Percentiles rank a stretch among this genome's conserved stretches.
These are phyloP conservation scores for Podospora appendiculata DNA, from an alignment of 495 filamentous ascomycete genomes.

Conservation along the genomic window DNA sequence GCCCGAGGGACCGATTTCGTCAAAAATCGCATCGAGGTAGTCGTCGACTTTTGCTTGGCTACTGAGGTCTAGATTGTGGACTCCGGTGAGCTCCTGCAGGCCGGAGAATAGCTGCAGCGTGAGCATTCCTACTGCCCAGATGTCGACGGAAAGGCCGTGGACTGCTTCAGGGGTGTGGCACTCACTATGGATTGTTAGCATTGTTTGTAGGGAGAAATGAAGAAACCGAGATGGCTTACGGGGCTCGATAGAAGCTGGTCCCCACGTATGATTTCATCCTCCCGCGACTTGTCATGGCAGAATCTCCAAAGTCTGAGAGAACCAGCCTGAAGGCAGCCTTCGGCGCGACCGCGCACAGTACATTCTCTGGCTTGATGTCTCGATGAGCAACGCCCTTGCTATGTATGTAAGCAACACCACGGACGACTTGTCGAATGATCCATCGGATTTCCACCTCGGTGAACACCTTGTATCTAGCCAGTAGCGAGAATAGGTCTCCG, in stretches of 20 bases:
- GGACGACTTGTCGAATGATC: conserved; percentile 75
- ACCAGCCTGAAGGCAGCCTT: conserved; percentile 48
- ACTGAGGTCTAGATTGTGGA: conserved; percentile 3
- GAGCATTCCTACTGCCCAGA: conserved; percentile 43
- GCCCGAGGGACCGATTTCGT: conserved; percentile 58
- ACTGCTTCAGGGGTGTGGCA: conserved; percentile 7
- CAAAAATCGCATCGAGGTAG: conserved; percentile 33
- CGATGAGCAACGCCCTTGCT: conserved; percentile 74
- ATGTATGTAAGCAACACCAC: conserved; percentile 75
- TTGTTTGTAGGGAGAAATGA: no score
- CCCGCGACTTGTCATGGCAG: conserved; percentile 32
- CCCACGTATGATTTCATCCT: conserved; percentile 59
- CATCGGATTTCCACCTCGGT: conserved; percentile 68
- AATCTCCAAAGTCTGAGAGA: conserved; percentile 68
- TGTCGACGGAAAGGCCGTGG: conserved; percentile 25
- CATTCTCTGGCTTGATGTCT: conserved; percentile 94
- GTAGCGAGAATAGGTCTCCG: conserved; percentile 52
- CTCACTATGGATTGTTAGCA: conserved; percentile 13
- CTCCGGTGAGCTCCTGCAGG: conserved; percentile 4
- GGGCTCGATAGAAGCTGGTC: conserved; percentile 59
- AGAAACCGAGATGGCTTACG: conserved; percentile 43
- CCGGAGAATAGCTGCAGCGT: conserved; percentile 16
- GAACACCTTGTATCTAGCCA: conserved; percentile 38
- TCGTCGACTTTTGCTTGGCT: conserved; percentile 7
- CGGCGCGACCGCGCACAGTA: conserved; percentile 62